Evolutionary conservation across 2,329 filamentous ascomycete genomes (phyloP), one percentile per base, ranked within the genome.

Genomic region (Grosmannia clavigera): DNA sequence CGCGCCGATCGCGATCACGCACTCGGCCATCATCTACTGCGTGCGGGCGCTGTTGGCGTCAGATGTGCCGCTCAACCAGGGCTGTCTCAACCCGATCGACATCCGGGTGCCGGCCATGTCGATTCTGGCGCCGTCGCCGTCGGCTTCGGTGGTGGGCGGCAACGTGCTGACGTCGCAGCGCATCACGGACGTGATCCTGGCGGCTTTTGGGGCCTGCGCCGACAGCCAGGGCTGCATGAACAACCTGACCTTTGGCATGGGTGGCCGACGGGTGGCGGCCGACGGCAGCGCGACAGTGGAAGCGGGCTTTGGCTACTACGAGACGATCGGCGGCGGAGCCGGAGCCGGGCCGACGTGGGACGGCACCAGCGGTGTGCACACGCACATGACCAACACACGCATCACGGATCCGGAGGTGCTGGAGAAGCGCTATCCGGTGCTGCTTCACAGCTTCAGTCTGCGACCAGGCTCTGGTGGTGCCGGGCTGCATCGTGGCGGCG

Each of bases 101-200:
- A 68, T 74, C 31, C 58, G 60, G 5, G 64, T 71, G 0, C 72
- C 72, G 4, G 58, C 62, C 19, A 67, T 67, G 4, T 66, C 65
- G 1, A 61, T 73, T 25, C 66, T 74, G 1, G 70, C 71, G 53
- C 72, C 72, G 1, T 66, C 57, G 0, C 33, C 57, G 22, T 57
- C 48, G 7, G 58, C 65, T 0, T 65, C 71, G 0, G 59, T 65
- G 29, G 70, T 68, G 86, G 90, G 0, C 22, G 63, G 70, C 62
- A 58, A 55, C 55, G 35, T 35, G 16, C 53, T 64, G 3, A 68
- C 69, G 4, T 68, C 66, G 11, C 69, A 72, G 61, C 66, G 70
- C 5, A 68, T 72, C 1, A 67, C 68, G 3, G 70, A 72, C 52
- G 58, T 67, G 0, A 69, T 72, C 25, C 60, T 73, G 6, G 64